phyloP scores from a whole-genome alignment of 1,284 basidiomycete species.

The Erythrobasidium hasegawianum region DNA sequence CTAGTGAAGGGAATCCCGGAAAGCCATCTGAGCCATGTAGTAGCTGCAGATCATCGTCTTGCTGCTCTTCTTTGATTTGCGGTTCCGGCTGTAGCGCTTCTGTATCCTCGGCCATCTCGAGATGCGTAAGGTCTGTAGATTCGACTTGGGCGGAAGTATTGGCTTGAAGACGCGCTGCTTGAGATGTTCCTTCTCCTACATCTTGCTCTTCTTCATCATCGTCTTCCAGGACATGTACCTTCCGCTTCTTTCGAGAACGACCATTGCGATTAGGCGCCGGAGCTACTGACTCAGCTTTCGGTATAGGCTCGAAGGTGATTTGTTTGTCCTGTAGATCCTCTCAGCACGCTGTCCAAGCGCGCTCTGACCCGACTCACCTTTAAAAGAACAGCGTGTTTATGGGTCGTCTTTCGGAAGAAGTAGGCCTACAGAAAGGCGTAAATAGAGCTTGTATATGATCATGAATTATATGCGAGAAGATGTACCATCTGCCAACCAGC shows the following conservation, averaged over 20 bases:
- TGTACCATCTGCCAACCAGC: slow-evolving; percentile 33
- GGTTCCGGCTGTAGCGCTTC: neutral
- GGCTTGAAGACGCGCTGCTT: neutral
- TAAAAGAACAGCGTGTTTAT: slow-evolving; percentile 49
- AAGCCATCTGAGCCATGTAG: slow-evolving; percentile 38
- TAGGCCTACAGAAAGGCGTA: slow-evolving; percentile 48
- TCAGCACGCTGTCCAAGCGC: neutral
- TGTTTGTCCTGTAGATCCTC: slow-evolving; percentile 9
- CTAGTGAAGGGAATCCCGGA: slow-evolving; percentile 34
- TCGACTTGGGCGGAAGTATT: neutral
- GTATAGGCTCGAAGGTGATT: slow-evolving; percentile 24
- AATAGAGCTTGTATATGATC: neutral
- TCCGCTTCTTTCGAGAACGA: slow-evolving; percentile 10
- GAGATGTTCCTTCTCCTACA: neutral
- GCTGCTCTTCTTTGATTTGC: slow-evolving; percentile 24
- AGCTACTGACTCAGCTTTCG: slow-evolving; percentile 15
- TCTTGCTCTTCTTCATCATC: slow-evolving; percentile 19
- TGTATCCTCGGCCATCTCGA: neutral
- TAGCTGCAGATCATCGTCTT: slow-evolving; percentile 27
- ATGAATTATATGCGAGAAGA: neutral
- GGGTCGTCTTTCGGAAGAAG: slow-evolving; percentile 48
- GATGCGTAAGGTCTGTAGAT: neutral
- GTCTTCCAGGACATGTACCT: neutral
- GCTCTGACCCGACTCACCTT: slow-evolving; percentile 40
- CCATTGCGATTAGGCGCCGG: slow-evolving; percentile 8